Base-by-base conservation (phyloP, 306 rosid genomes). In the Pachyrhizus erosus region DNA sequence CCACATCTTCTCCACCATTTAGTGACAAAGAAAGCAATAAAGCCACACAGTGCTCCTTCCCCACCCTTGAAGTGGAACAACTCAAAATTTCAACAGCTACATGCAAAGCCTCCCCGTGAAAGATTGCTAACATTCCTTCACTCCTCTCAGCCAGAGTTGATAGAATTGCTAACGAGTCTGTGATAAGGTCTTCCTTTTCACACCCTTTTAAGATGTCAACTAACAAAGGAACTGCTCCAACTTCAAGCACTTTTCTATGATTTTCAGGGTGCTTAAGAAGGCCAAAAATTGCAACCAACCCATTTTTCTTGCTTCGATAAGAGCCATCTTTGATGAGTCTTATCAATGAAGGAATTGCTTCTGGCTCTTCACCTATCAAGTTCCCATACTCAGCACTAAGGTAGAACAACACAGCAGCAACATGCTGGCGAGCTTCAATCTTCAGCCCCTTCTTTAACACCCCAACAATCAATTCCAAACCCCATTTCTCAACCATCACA, bases 401-500 rank as follows among this genome's bases (percentile, higher is more conserved):
- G 90, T 96, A 96, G 72, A 89, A 93, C 70, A 96, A 75, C 4
- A 87, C 80, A 0, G 91, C 96, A 24, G 98, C 97, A 54, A 92
- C 92, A 51, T 89, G 91, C 24, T 91, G 91, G 33, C 90, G 81
- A 57, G 91, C 84, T 86, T 91, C 91, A 0, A 77, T 7, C 65
- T 61, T 90, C 75, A 70, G 24, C 9, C 94, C 98, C 15, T 84
- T 81, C 60, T 78, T 88, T 9, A 93, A 48, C n/a, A 96, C 90
- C 17, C 72, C 68, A 2, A 92, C 86, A 71, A 96, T 86, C 76
- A 81, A 48, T 57, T 87, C 80, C 70, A 92, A 60, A 1, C 97
- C 99, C 18, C 88, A 81, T 73, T 87, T 87, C 70, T 88, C 88
- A 20, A 85, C 87, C 51, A 96, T 86, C 17, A 21, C 29, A 9